Conservation (phyloP, 2,329 filamentous ascomycete species). For the Cladophialophora psammophila region DNA sequence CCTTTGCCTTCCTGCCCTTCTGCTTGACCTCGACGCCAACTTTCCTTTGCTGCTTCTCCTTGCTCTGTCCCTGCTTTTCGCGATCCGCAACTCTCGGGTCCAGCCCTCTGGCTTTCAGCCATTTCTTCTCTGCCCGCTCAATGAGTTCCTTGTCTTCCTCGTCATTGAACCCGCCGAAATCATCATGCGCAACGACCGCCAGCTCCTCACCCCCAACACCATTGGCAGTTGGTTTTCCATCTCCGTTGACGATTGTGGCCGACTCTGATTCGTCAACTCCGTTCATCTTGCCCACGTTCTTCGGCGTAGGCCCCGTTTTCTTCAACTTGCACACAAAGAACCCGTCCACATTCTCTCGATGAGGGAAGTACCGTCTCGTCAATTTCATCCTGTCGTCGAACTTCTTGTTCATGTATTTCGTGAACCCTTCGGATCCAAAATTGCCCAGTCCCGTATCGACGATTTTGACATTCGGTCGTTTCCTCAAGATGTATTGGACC, state of each 20-base stretch:
- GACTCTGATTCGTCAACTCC: slow-evolving; percentile 43
- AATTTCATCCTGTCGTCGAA: slow-evolving; percentile 86
- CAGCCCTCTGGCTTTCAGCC: slow-evolving; percentile 75
- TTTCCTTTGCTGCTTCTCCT: slow-evolving; percentile 1
- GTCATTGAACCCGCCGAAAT: slow-evolving; percentile 77
- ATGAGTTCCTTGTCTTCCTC: slow-evolving; percentile 76
- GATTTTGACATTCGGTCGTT: slow-evolving; percentile 90
- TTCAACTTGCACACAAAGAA: slow-evolving; percentile 99
- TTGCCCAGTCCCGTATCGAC: slow-evolving; percentile 84
- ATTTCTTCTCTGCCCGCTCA: slow-evolving; percentile 74
- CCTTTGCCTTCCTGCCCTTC: slow-evolving; percentile 5
- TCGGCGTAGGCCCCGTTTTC: slow-evolving; percentile 80
- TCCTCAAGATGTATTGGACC: slow-evolving; percentile 89
- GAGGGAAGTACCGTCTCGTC: slow-evolving; percentile 86
- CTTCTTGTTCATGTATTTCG: slow-evolving; percentile 85
- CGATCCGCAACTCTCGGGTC: slow-evolving; percentile 67
- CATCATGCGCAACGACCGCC: slow-evolving; percentile 53
- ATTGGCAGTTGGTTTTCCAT: slow-evolving; percentile 42
- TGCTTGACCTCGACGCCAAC: background rate
- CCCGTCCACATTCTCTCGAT: slow-evolving; percentile 93
- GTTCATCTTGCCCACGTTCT: slow-evolving; percentile 27
- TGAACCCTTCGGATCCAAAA: slow-evolving; percentile 94
- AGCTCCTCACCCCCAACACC: slow-evolving; percentile 40
- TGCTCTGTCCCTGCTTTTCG: slow-evolving; percentile 16
- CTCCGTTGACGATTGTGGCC: slow-evolving; percentile 20